phyloP scores from a whole-genome alignment of 768 basidiomycete species.

The Rhizopogon roseolus region DNA sequence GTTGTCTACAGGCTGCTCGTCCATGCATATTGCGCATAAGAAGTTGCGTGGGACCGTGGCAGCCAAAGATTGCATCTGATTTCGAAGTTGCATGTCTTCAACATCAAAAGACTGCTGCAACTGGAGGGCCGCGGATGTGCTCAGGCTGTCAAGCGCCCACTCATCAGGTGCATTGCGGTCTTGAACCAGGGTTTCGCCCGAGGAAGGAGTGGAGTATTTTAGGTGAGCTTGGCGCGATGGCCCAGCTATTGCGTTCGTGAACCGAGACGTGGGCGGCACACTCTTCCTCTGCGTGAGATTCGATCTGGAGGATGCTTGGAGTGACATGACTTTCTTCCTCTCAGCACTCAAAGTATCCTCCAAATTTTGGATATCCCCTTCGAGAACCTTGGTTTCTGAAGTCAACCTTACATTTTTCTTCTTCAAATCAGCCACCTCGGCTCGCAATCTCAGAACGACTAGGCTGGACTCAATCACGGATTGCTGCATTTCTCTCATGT shows the following conservation, averaged over 20 bases:
- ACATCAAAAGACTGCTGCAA: constrained; percentile 35
- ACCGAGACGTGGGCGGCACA: background rate
- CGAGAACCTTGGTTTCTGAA: constrained; percentile 21
- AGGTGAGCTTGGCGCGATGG: background rate
- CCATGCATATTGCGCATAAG: constrained; percentile 54
- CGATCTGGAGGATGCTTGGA: background rate
- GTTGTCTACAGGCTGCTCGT: constrained; percentile 37
- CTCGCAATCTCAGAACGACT: constrained; percentile 37
- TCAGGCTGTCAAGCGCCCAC: constrained; percentile 6
- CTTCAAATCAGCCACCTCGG: constrained; percentile 34
- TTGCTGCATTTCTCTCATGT: constrained; percentile 21
- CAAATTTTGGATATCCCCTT: constrained; percentile 20
- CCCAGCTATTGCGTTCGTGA: constrained; percentile 20
- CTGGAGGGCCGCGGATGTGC: constrained; percentile 17
- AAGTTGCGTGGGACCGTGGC: constrained; percentile 32
- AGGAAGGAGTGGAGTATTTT: constrained; percentile 22
- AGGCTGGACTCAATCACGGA: constrained; percentile 48
- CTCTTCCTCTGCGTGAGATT: background rate
- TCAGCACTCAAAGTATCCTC: constrained; percentile 9
- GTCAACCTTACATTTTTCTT: constrained; percentile 21
- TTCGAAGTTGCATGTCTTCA: constrained; percentile 35
- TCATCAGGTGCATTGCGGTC: constrained; percentile 9
- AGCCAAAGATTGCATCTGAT: constrained; percentile 28
- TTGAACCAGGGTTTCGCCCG: constrained; percentile 5
- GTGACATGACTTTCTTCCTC: background rate